Percentiles rank a stretch among this genome's conserved stretches.
These are phyloP conservation scores for Skeletonema grethae DNA, from an alignment of 108 stramenopile species.

Conservation along the genomic window DNA sequence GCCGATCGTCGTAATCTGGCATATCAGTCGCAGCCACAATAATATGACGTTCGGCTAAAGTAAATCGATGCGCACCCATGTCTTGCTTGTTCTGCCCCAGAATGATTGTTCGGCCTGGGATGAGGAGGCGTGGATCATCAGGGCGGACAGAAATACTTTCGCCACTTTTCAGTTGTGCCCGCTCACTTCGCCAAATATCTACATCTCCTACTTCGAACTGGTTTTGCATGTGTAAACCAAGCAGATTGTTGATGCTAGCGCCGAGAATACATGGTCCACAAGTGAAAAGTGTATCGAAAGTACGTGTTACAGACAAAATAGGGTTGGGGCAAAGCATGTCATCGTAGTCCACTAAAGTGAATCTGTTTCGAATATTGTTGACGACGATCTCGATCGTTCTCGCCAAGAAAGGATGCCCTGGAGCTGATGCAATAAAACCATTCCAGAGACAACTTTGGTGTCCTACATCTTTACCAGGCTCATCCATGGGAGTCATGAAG, in stretches of 20 bases:
- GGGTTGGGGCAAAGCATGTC: slow-evolving; percentile 61
- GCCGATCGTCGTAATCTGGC: slow-evolving; percentile 72
- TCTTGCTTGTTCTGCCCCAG: slow-evolving; percentile 62
- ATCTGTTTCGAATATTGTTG: slow-evolving; percentile 72
- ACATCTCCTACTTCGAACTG: slow-evolving; percentile 54
- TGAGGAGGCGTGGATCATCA: slow-evolving; percentile 11
- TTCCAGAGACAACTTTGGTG: slow-evolving; percentile 67
- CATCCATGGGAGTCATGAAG: slow-evolving; percentile 63
- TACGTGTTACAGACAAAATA: slow-evolving; percentile 46
- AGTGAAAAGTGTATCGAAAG: slow-evolving; percentile 62
- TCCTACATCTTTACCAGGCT: slow-evolving; percentile 51
- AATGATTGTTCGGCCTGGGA: slow-evolving; percentile 67
- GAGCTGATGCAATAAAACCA: slow-evolving; percentile 64
- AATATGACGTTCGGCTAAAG: slow-evolving; percentile 55
- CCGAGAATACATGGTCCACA: slow-evolving; percentile 70
- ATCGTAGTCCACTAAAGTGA: slow-evolving; percentile 70
- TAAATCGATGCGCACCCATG: slow-evolving; percentile 73
- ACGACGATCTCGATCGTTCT: slow-evolving; percentile 60
- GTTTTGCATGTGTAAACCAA: slow-evolving; percentile 52
- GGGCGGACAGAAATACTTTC: slow-evolving; percentile 1
- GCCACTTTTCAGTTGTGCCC: not conserved
- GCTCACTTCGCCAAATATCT: slow-evolving; percentile 24
- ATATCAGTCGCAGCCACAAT: slow-evolving; percentile 66
- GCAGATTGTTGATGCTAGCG: slow-evolving; percentile 50
- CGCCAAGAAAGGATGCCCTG: slow-evolving; percentile 62